A percentile compares a stretch with the other conserved stretches of the same genome.
Conservation (phyloP, 495 filamentous ascomycete genomes). For the Neurospora intermedia region DNA sequence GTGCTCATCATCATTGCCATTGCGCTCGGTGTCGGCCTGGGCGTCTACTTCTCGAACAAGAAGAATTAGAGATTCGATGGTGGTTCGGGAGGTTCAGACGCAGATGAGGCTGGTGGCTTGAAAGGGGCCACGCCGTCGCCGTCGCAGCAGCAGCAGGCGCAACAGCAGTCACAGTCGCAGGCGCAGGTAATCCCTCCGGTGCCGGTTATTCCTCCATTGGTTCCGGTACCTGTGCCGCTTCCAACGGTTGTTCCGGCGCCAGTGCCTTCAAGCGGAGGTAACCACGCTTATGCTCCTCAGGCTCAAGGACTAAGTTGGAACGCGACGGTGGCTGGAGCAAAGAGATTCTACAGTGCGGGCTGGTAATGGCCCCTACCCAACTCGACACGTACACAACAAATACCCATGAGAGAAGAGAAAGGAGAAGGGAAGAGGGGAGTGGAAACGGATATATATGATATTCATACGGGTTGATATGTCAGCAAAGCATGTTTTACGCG, state of each 20-base stretch:
- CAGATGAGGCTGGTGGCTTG: background rate
- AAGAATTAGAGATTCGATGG: background rate
- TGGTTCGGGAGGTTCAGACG: background rate
- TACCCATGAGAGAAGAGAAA: background rate
- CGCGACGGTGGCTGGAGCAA: background rate
- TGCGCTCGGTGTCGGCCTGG: conserved; percentile 36
- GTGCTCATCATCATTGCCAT: conserved; percentile 46
- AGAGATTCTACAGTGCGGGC: background rate
- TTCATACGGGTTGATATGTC: background rate
- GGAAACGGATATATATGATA: background rate
- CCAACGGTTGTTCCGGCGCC: background rate
- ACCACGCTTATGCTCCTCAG: background rate
- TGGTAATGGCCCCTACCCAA: background rate
- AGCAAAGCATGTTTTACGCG: background rate
- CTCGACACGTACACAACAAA: background rate
- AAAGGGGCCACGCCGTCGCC: background rate
- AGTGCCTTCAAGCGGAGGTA: background rate
- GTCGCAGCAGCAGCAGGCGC: background rate
- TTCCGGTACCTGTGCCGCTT: background rate
- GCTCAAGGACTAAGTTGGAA: background rate
- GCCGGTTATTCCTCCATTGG: background rate
- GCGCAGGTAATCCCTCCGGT: conserved; percentile 2
- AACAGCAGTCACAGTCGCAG: conserved; percentile 10
- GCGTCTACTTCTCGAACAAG: conserved; percentile 16
- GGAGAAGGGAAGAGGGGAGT: background rate